Conservation (phyloP, 768 basidiomycete genomes). For the Auriscalpium vulgare region DNA sequence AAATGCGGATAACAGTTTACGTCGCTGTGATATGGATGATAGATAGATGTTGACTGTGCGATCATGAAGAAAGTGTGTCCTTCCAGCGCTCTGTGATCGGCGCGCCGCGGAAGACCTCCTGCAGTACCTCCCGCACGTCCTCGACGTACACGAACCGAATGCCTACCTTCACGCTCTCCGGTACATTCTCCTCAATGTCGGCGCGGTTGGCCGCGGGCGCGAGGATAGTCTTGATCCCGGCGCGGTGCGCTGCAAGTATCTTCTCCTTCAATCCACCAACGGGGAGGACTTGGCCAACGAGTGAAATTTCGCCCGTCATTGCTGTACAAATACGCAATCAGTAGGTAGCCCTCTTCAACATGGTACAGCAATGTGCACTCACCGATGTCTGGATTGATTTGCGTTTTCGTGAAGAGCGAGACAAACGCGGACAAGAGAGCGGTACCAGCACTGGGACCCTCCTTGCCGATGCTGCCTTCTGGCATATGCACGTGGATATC, state of each 20-base stretch:
- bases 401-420: slow-evolving; percentile 80
- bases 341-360: not conserved
- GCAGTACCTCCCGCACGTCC: slow-evolving; percentile 81
- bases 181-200: slow-evolving; percentile 97
- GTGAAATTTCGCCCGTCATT: slow-evolving; percentile 97
- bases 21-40: not conserved
- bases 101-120: slow-evolving; percentile 74
- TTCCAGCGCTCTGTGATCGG: slow-evolving; percentile 56
- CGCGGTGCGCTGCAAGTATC: slow-evolving; percentile 93
- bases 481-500: slow-evolving; percentile 98
- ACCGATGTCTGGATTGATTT: slow-evolving; percentile 85
- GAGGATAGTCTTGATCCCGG: slow-evolving; percentile 88
- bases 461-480: slow-evolving; percentile 87
- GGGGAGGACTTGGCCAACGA: slow-evolving; percentile 92
- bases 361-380: slow-evolving; percentile 19
- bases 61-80: slow-evolving; percentile 37
- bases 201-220: slow-evolving; percentile 84
- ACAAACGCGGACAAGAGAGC: slow-evolving; percentile 90
- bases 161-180: slow-evolving; percentile 90
- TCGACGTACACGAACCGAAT: slow-evolving; percentile 95
- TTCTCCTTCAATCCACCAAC: slow-evolving; percentile 96
- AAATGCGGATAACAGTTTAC: not conserved
- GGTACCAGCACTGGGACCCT: slow-evolving; percentile 94
- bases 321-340: slow-evolving; percentile 36
- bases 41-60: not conserved